These are phyloP conservation scores for Moricandia moricandioides DNA, from an alignment of 345 rosid species.

Conservation along the genomic window DNA sequence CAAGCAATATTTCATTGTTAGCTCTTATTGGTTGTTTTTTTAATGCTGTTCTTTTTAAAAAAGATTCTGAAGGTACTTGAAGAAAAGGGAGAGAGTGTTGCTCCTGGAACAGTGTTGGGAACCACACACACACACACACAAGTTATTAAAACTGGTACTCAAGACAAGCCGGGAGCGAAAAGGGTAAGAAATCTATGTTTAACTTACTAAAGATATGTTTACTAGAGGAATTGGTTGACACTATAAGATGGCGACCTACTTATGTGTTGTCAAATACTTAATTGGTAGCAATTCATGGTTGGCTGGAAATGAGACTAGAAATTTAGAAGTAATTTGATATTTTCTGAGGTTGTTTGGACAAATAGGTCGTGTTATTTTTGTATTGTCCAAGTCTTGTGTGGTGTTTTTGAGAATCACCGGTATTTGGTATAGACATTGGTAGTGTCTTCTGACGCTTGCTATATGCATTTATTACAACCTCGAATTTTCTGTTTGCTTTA, in stretches of 20 bases:
- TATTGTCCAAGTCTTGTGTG: neutral
- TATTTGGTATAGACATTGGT: neutral
- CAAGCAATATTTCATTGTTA: neutral
- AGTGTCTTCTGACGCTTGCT: neutral
- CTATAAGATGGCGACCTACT: neutral
- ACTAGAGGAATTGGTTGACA: neutral
- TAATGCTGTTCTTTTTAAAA: neutral
- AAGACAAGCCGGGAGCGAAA: constrained; percentile 80
- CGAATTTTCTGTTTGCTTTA: neutral
- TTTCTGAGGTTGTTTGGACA: neutral
- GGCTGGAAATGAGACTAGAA: neutral
- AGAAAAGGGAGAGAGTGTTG: constrained; percentile 77
- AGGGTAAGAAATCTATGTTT: constrained; percentile 56
- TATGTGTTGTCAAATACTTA: neutral
- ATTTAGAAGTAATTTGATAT: neutral
- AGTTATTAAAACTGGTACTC: constrained; percentile 64
- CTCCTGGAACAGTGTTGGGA: constrained; percentile 86
- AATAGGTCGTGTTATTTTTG: neutral
- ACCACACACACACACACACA: constrained; percentile 91
- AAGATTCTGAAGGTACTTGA: constrained; percentile 60
- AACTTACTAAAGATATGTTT: neutral
- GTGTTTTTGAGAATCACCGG: neutral
- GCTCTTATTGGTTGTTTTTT: constrained; percentile 4
- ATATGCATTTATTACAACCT: neutral
- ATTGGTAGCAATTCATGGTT: neutral